These are phyloP conservation scores for Aspergillus versicolor DNA, from an alignment of 2,329 filamentous ascomycete genomes.

Conservation along the genomic window DNA sequence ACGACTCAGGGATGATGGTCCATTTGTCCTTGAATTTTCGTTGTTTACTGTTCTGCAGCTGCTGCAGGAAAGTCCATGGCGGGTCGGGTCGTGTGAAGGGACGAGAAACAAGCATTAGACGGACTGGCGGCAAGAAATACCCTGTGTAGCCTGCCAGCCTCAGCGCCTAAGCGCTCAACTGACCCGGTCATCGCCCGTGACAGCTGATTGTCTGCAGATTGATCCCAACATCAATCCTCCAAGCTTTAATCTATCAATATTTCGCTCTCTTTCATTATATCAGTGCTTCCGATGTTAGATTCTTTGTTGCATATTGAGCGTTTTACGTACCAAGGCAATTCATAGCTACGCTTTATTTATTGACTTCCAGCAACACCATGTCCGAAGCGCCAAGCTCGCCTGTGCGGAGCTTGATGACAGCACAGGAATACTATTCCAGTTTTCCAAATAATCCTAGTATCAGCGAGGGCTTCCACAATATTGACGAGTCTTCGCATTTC, in stretches of 20 bases:
- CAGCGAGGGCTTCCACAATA: constrained; percentile 33
- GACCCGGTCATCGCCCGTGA: constrained; percentile 8
- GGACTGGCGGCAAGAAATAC: constrained; percentile 1
- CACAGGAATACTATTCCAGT: constrained; percentile 34
- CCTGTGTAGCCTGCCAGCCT: background rate
- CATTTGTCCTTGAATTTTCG: background rate
- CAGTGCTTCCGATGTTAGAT: background rate
- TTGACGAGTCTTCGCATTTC: constrained; percentile 38
- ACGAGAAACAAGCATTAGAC: constrained; percentile 1
- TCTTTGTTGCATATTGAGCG: background rate
- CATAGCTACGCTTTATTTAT: no score
- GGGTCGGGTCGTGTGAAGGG: background rate
- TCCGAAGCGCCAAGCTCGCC: constrained; percentile 8
- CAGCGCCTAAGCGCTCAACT: constrained; percentile 10
- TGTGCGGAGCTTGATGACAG: constrained; percentile 15
- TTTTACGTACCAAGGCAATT: background rate
- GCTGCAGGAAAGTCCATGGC: no score
- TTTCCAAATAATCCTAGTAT: constrained; percentile 21
- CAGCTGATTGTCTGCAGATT: background rate
- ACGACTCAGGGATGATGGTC: no score
- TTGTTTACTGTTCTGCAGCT: background rate
- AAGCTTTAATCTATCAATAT: background rate
- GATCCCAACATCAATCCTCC: background rate
- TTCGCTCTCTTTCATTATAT: background rate
- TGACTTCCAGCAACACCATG: constrained; percentile 6